Evolutionary conservation across 2,329 filamentous ascomycete species (phyloP).

Genomic region (Aspergillus brasiliensis): DNA sequence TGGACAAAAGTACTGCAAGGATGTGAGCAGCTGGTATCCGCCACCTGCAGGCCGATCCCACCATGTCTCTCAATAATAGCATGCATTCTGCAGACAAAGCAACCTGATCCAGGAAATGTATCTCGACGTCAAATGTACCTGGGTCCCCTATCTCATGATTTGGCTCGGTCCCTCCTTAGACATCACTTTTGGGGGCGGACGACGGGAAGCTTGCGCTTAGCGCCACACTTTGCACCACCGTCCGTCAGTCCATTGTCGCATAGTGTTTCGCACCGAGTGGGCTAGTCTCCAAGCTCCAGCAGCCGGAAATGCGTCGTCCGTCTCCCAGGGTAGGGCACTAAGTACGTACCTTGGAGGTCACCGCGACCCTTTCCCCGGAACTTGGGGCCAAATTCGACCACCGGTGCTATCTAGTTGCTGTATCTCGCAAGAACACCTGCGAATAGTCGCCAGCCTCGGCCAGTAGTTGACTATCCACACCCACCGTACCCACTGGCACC

Average conservation of each 20-base stretch:
- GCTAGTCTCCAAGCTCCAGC: conserved; percentile 10
- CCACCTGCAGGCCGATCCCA: conserved; percentile 7
- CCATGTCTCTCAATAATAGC: conserved; percentile 12
- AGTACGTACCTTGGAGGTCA: conserved; percentile 15
- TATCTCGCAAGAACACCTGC: conserved; percentile 7
- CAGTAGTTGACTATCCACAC: conserved; percentile 11
- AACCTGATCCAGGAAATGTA: conserved; percentile 16
- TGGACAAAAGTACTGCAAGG: conserved; percentile 19
- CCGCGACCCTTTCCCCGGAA: conserved; percentile 14
- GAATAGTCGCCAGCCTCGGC: not conserved
- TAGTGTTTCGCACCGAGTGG: conserved; percentile 14
- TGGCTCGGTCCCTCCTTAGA: conserved; percentile 16
- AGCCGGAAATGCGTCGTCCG: conserved; percentile 13
- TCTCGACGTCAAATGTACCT: conserved; percentile 7
- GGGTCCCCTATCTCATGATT: conserved; percentile 10
- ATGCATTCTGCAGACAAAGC: conserved; percentile 16
- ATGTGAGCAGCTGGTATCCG: conserved; percentile 12
- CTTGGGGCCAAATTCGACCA: conserved; percentile 17
- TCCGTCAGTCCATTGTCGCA: conserved; percentile 17
- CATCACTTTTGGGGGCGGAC: conserved; percentile 11
- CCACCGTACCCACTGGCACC: conserved; percentile 9
- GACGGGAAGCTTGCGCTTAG: conserved; percentile 23
- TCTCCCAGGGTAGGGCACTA: not conserved
- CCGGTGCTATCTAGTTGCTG: conserved; percentile 8
- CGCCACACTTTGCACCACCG: conserved; percentile 15